A percentile compares a stretch with the other conserved stretches of the same genome.
Evolutionary conservation across 2,329 filamentous ascomycete species (phyloP).

Genomic region (Xylaria sp.): DNA sequence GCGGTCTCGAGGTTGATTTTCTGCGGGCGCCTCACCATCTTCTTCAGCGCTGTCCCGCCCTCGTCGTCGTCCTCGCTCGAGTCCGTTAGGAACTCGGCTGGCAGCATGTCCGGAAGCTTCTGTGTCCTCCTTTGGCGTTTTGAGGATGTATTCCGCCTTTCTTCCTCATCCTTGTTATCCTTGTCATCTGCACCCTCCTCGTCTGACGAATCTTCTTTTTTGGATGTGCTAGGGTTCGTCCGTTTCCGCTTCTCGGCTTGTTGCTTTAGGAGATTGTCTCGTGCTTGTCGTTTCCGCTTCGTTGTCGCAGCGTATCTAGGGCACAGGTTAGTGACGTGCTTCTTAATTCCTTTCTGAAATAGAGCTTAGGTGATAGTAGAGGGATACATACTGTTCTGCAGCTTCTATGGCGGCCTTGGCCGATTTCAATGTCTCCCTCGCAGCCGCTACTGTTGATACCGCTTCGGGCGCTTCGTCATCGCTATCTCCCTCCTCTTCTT

Average conservation of each 20-base stretch:
- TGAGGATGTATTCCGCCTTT: constrained; percentile 34
- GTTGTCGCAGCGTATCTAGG: constrained; percentile 55
- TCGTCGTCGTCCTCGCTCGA: constrained; percentile 45
- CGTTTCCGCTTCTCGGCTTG: constrained; percentile 59
- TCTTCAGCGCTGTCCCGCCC: constrained; percentile 32
- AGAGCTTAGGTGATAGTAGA: background rate
- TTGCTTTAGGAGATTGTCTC: constrained; percentile 59
- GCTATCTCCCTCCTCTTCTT: constrained; percentile 47
- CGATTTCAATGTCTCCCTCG: constrained; percentile 52
- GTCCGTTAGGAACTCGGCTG: constrained; percentile 59
- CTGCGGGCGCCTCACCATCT: constrained; percentile 42
- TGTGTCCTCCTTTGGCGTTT: constrained; percentile 43
- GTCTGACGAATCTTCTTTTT: constrained; percentile 12
- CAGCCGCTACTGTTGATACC: constrained; percentile 58
- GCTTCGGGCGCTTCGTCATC: constrained; percentile 64
- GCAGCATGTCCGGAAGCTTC: constrained; percentile 53
- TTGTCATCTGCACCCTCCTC: background rate
- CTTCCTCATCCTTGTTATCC: constrained; percentile 19
- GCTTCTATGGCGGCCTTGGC: constrained; percentile 55
- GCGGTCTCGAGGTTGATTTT: constrained; percentile 52
- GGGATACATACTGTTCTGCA: constrained; percentile 54
- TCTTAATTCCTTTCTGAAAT: too few species aligned
- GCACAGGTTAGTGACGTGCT: constrained; percentile 7
- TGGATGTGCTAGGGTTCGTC: constrained; percentile 14
- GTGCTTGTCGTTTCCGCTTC: constrained; percentile 62